phyloP scores from a whole-genome alignment of 2,329 filamentous ascomycete species.

The Fusarium sp. region DNA sequence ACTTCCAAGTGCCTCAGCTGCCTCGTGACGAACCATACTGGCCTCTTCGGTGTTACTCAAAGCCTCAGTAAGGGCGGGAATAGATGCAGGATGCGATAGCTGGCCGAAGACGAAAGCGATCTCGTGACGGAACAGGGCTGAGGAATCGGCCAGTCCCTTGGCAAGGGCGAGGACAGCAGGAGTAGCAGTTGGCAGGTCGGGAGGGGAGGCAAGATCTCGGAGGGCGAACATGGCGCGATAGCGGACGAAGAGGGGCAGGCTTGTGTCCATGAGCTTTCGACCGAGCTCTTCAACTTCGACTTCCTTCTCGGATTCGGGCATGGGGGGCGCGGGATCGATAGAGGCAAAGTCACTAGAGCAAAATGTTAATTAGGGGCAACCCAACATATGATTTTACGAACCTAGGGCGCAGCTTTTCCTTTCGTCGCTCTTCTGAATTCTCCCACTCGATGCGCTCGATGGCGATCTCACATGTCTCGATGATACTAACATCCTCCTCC shows the following conservation, averaged over 20 bases:
- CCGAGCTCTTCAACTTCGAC: constrained; percentile 83
- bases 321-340: constrained; percentile 92
- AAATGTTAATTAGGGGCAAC: constrained; percentile 46
- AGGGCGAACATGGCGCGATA: constrained; percentile 99
- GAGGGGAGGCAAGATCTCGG: constrained; percentile 92
- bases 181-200: constrained; percentile 87
- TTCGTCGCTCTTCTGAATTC: constrained; percentile 75
- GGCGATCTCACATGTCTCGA: constrained; percentile 96
- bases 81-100: constrained; percentile 94
- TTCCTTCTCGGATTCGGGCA: constrained; percentile 75
- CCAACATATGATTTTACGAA: constrained; percentile 54
- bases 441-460: constrained; percentile 96
- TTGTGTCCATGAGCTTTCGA: constrained; percentile 80
- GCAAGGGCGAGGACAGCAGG: constrained; percentile 89
- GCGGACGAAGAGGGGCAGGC: constrained; percentile 84
- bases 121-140: constrained; percentile 95
- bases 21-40: constrained; percentile 98
- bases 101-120: constrained; percentile 99
- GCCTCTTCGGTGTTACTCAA: constrained; percentile 84
- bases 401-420: constrained; percentile 86
- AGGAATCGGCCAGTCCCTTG: constrained; percentile 84
- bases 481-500: constrained; percentile 83
- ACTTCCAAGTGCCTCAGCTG: constrained; percentile 93
- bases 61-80: constrained; percentile 84
- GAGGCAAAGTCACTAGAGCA: constrained; percentile 86